These are phyloP conservation scores for Xylaria scruposa DNA, from an alignment of 495 filamentous ascomycete species.

Conservation along the genomic window DNA sequence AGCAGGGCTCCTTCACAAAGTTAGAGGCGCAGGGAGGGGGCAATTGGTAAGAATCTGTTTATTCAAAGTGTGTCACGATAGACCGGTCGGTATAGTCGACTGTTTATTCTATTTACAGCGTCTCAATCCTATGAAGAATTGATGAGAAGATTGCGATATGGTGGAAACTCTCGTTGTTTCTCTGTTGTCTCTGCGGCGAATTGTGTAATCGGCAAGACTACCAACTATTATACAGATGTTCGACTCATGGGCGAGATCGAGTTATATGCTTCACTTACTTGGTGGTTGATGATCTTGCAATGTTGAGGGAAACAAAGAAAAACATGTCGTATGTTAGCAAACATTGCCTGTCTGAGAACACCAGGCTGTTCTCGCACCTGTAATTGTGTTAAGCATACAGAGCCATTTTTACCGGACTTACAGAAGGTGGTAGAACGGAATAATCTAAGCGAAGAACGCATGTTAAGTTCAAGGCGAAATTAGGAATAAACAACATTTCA, in stretches of 20 bases:
- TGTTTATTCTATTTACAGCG: conserved; percentile 5
- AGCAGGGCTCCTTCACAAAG: neutral
- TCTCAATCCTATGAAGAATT: neutral
- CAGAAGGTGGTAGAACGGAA: neutral
- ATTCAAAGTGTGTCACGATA: neutral
- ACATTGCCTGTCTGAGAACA: neutral
- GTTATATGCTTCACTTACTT: neutral
- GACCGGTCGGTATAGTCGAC: neutral
- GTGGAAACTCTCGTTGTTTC: conserved; percentile 9
- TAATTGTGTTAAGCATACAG: neutral
- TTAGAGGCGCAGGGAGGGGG: neutral
- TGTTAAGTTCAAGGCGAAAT: neutral
- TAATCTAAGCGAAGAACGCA: neutral
- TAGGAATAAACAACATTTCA: neutral
- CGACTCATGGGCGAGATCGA: neutral
- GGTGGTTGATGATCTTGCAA: neutral
- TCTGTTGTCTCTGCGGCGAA: neutral
- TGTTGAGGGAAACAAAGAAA: neutral
- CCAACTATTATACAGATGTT: neutral
- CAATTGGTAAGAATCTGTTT: neutral
- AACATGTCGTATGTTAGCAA: neutral
- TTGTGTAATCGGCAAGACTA: neutral
- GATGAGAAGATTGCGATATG: neutral
- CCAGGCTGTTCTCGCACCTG: neutral
- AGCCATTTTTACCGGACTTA: neutral